Base-by-base conservation (phyloP, 2,329 filamentous ascomycete genomes). In the Arachnomyces sp. region DNA sequence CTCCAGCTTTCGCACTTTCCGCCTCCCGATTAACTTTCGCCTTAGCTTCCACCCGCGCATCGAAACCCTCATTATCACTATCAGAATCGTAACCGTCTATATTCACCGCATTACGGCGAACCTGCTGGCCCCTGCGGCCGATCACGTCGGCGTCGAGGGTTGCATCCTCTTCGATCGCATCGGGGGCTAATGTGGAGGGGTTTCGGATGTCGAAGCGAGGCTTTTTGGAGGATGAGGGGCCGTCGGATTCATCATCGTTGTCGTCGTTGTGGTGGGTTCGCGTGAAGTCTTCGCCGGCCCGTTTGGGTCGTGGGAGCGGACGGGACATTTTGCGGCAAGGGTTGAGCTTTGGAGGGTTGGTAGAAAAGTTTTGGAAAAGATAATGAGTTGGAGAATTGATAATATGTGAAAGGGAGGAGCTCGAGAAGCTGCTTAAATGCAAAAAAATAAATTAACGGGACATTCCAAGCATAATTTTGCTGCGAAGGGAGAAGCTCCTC, bases 11-110 rank as follows among this genome's bases (percentile, higher is more conserved):
- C 50, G 70, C 39, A 64, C 67, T 37, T 36, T 58, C 50, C 20
- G 20, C 20, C 18, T 49, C 51, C 31, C 51, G 50, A 14, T 49
- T 54, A 13, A 48, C 47, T 48, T 72, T 67, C 3, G 66, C 65
- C 47, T 76, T 75, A 41, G 74, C 73, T 43, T 81, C 78, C 4
- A 84, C 82, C 38, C 84, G 77, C 25, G 75, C 76, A 51, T 92
- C 77, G 60, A 94, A 93, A 33, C 84, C 88, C 57, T 96, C 92
- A 49, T 93, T 90, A 38, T 90, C 94, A 42, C 75, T 79, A 63
- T 98, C 92, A 7, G 84, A 92, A 52, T 96, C 90, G 66, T 96
- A 98, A 37, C 92, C 92, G 56, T 96, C 92, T 31, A 98, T 79
- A 56, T 96, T 95, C 40, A 98, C 85, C 0, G 90, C 92, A 50